Evolutionary conservation across 2,329 filamentous ascomycete genomes (phyloP).

Genomic region (Cucurbitaria berberidis): DNA sequence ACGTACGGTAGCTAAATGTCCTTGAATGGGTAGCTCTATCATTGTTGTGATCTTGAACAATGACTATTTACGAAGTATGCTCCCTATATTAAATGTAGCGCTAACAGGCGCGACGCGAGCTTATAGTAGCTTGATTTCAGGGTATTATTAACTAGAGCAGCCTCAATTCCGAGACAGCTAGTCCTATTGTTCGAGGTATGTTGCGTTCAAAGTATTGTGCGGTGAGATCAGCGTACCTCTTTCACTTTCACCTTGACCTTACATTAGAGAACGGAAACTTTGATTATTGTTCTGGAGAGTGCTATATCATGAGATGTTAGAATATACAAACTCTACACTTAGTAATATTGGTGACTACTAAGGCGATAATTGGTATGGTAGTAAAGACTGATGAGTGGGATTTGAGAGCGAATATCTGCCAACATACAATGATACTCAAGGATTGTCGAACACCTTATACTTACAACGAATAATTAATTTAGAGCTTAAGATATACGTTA

Average conservation of each 20-base stretch:
- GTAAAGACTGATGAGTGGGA: too few relatives aligned
- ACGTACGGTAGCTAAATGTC: too few relatives aligned
- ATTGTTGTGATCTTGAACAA: constrained; percentile 7
- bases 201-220: not conserved
- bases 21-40: not conserved
- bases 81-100: not conserved
- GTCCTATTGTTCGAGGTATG: not conserved
- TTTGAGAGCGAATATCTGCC: too few relatives aligned
- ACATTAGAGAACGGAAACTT: not conserved
- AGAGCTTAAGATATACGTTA: not conserved
- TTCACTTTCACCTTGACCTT: not conserved
- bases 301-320: too few relatives aligned
- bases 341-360: too few relatives aligned
- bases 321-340: too few relatives aligned
- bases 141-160: not conserved
- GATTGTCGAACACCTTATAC: not conserved
- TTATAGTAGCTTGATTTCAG: not conserved
- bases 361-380: too few relatives aligned
- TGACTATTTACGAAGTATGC: not conserved
- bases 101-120: not conserved
- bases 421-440: too few relatives aligned
- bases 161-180: not conserved
- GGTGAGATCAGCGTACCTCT: not conserved
- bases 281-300: too few relatives aligned
- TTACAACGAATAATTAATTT: not conserved